A percentile compares a stretch with the other conserved stretches of the same genome.
phyloP scores from a whole-genome alignment of 371 early-diverging fungal genomes.

The Spraguea lophii region DNA sequence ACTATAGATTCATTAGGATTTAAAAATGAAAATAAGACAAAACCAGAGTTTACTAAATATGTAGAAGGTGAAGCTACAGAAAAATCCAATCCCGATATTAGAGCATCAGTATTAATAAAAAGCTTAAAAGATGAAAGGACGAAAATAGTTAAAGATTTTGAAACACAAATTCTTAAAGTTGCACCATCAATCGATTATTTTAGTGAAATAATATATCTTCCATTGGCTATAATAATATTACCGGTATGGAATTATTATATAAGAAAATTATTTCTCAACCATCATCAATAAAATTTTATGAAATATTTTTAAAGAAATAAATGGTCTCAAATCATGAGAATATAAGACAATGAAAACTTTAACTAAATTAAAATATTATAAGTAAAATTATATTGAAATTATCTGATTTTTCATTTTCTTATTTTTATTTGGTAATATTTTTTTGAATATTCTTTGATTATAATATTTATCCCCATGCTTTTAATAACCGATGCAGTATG shows the following conservation, averaged over 20 bases:
- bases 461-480: slow-evolving; percentile 16
- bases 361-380: too few relatives aligned
- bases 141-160: not conserved
- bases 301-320: too few relatives aligned
- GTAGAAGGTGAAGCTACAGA: slow-evolving; percentile 53
- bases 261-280: not conserved
- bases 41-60: slow-evolving; percentile 57
- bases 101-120: not conserved
- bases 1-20: slow-evolving; percentile 60
- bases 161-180: not conserved
- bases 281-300: too few relatives aligned
- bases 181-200: not conserved
- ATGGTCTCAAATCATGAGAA: too few relatives aligned
- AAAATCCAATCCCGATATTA: not conserved
- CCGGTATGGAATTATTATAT: not conserved
- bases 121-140: not conserved
- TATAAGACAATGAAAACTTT: too few relatives aligned
- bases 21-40: slow-evolving; percentile 56
- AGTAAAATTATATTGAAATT: too few relatives aligned
- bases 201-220: not conserved
- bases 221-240: not conserved
- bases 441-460: too few relatives aligned
- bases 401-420: too few relatives aligned
- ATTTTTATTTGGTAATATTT: too few relatives aligned
- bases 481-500: slow-evolving; percentile 34